Evolutionary conservation across 805 yeast species (phyloP), one percentile per base, ranked within the genome.

Genomic region (Yarrowia hollandica): DNA sequence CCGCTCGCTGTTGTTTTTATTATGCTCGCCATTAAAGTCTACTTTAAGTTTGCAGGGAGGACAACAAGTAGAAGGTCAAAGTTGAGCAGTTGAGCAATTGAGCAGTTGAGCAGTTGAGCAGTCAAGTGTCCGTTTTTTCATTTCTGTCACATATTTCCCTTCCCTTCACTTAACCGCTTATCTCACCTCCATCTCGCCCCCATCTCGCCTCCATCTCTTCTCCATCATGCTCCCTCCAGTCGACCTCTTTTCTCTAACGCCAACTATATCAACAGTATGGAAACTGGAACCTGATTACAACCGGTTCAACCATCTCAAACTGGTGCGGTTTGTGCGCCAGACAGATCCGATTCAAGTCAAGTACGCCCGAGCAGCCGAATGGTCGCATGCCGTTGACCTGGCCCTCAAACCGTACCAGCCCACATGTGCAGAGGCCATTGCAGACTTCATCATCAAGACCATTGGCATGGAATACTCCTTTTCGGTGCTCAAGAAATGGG

Each of bases 401-500:
- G 39, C 55, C 18, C 38, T 48, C 12, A 5, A 2, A 5, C 55
- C 39, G 8, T 48, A 48, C 55, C 55, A 48, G 6, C 55, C 55
- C 8, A n/a, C 30, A 1, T 48, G 55, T n/a, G 39, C 55, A 4
- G 55, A 48, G 19, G 55, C 55, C 3, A 30, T 48, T 10, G 55
- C 55, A 2, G 55, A 48, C 21, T 48, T 48, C 15, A 22, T 48
- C 39, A 15, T 33, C 28, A 22, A 33, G 5, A 16, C 19, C 22
- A 48, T 48, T 10, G 55, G 55, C 30, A 48, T 48, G 55, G 55
- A 48, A 22, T 33, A 33, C 31, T 48, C 55, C 21, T 48, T 31
- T 10, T 10, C 16, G 1, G 38, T 48, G 30, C 16, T 33, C 16
- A 31, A 33, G 14, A 33, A 48, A 22, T 48, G 55, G 55, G 39